phyloP scores from a whole-genome alignment of 202 grass and related monocot species.

The Setaria italica region DNA sequence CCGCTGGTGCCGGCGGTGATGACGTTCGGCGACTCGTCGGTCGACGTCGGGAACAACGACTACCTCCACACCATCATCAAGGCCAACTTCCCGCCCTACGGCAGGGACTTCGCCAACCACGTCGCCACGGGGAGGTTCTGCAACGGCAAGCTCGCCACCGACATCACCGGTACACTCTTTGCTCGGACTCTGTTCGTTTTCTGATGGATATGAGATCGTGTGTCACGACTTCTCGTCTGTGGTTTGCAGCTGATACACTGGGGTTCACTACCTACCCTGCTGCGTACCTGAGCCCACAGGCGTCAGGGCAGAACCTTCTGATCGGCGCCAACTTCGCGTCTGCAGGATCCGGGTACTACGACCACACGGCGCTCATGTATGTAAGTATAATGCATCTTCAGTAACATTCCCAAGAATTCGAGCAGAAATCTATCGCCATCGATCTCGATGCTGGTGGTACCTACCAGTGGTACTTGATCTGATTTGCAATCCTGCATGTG shows the following conservation, averaged over 20 bases:
- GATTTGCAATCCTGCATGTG: no score
- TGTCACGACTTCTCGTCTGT: no score
- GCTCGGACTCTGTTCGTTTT: no score
- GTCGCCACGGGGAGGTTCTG: slow-evolving; percentile 91
- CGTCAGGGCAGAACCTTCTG: slow-evolving; percentile 88
- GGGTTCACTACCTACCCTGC: slow-evolving; percentile 82
- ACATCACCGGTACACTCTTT: slow-evolving; percentile 69
- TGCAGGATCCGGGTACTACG: slow-evolving; percentile 94
- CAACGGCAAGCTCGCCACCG: slow-evolving; percentile 92
- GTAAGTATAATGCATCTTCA: slow-evolving; percentile 57
- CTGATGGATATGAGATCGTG: no score
- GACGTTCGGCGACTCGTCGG: slow-evolving; percentile 87
- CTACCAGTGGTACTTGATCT: no score
- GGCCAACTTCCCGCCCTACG: slow-evolving; percentile 90
- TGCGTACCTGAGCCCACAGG: slow-evolving; percentile 88
- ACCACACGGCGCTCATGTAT: slow-evolving; percentile 77
- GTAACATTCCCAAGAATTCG: background rate
- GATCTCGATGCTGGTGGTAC: background rate
- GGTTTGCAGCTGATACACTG: slow-evolving; percentile 69
- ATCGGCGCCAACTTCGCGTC: slow-evolving; percentile 96
- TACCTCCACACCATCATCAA: slow-evolving; percentile 84
- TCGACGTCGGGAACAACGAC: slow-evolving; percentile 96
- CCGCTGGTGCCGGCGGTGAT: slow-evolving; percentile 82
- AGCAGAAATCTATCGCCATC: background rate
- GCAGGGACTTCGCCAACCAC: slow-evolving; percentile 83